Conservation (phyloP, 306 rosid species). For the Vicia faba region DNA sequence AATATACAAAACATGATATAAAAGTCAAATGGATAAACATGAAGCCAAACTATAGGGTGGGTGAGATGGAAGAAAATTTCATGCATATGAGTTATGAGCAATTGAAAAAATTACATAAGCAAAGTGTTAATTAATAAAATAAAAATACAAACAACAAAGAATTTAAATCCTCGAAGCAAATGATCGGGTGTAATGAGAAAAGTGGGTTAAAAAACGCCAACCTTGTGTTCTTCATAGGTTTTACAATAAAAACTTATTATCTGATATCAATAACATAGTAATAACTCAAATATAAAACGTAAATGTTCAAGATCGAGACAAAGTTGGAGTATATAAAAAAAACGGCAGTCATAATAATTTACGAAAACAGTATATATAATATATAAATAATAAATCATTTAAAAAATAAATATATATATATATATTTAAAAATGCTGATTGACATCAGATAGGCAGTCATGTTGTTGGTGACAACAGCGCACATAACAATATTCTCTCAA, state of each 20-base stretch:
- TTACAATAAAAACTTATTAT: too few relatives aligned
- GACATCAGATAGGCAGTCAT: slow-evolving; percentile 26
- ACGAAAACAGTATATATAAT: background rate
- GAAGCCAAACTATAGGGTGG: background rate
- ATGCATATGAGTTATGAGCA: background rate
- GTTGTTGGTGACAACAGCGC: slow-evolving; percentile 26
- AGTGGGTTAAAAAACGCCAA: too few relatives aligned
- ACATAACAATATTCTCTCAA: slow-evolving; percentile 13
- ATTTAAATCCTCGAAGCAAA: too few relatives aligned
- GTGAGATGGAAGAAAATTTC: background rate
- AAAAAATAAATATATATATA: background rate
- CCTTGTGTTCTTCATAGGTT: too few relatives aligned
- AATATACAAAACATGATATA: background rate
- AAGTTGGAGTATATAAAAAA: slow-evolving; percentile 11
- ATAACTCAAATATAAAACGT: background rate
- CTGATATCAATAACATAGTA: too few relatives aligned
- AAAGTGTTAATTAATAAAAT: slow-evolving; percentile 2
- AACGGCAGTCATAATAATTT: slow-evolving; percentile 14
- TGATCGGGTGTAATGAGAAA: too few relatives aligned
- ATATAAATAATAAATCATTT: background rate
- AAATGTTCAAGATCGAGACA: background rate
- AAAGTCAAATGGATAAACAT: slow-evolving; percentile 7
- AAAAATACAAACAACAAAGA: background rate
- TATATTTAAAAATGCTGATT: background rate
- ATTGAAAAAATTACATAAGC: background rate